A percentile compares a stretch with the other conserved stretches of the same genome.
These are phyloP conservation scores for Parathielavia hyrcaniae DNA, from an alignment of 495 filamentous ascomycete genomes.

Conservation along the genomic window DNA sequence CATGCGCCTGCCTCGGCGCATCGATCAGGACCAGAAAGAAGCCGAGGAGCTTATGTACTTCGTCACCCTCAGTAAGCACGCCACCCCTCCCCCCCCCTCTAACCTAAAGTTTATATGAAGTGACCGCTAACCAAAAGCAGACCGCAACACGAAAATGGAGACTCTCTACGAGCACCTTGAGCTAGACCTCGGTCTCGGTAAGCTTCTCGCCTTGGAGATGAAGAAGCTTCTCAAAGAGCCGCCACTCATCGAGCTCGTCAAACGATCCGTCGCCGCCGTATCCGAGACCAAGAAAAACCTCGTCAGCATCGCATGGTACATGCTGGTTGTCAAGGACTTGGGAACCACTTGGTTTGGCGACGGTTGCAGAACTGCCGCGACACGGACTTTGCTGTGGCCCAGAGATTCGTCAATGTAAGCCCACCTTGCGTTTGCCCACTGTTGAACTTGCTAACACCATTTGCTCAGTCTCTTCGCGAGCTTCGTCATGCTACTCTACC, in stretches of 20 bases:
- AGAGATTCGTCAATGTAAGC: conserved; percentile 19
- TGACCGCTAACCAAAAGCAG: conserved; percentile 14
- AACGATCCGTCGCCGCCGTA: not conserved
- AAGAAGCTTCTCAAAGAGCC: conserved; percentile 10
- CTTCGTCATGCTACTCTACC: conserved; percentile 20
- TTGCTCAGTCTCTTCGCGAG: conserved; percentile 12
- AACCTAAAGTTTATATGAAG: not conserved
- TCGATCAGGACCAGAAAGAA: conserved; percentile 7
- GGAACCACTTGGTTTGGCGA: conserved; percentile 18
- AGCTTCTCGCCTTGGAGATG: conserved; percentile 7
- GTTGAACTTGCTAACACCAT: conserved; percentile 10
- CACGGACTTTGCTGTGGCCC: conserved; percentile 19
- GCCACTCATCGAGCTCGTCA: conserved; percentile 1
- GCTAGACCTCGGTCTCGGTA: conserved; percentile 10
- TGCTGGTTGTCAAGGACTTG: conserved; percentile 16
- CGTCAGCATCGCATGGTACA: conserved; percentile 10
- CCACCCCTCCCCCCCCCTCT: not conserved
- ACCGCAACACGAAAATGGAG: conserved; percentile 10
- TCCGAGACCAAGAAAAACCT: conserved; percentile 9
- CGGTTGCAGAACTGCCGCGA: not conserved
- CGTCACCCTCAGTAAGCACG: conserved; percentile 20
- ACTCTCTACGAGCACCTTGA: conserved; percentile 17
- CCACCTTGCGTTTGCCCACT: not conserved
- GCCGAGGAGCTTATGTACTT: conserved; percentile 7
- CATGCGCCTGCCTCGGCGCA: conserved; percentile 13